These are phyloP conservation scores for Angomonas desouzai DNA, from an alignment of 208 protist genomes.

Conservation along the genomic window DNA sequence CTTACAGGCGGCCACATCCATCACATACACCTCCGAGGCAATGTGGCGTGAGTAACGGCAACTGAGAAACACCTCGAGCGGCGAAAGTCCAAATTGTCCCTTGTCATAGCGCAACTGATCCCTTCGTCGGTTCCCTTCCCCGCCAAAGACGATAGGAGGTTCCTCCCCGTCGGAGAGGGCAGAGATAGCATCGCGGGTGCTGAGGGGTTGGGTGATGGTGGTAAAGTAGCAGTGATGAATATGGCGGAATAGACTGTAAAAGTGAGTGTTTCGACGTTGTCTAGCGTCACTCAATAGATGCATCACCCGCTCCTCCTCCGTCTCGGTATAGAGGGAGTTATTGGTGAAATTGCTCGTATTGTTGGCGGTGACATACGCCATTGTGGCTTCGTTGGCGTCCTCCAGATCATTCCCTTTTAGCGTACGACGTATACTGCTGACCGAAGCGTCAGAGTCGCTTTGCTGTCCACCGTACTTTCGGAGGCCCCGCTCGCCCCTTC, in stretches of 20 bases:
- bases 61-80: constrained; percentile 71
- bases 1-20: constrained; percentile 62
- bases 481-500: background rate
- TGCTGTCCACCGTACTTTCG: background rate
- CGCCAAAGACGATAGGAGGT: constrained; percentile 26
- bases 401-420: background rate
- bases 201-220: background rate
- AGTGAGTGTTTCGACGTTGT: constrained; percentile 32
- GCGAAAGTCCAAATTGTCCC: constrained; percentile 53
- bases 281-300: constrained; percentile 32
- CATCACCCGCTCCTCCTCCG: constrained; percentile 20
- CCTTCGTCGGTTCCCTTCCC: constrained; percentile 10
- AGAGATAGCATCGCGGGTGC: background rate
- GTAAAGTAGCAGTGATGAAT: constrained; percentile 30
- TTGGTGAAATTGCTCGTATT: constrained; percentile 3
- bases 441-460: constrained; percentile 1
- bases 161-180: background rate
- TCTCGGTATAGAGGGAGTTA: background rate
- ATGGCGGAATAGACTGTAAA: constrained; percentile 50
- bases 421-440: background rate
- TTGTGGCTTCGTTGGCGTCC: background rate
- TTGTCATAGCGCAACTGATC: constrained; percentile 39
- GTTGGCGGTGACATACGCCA: background rate
- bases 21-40: constrained; percentile 69
- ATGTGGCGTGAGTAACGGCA: constrained; percentile 59